Conservation (phyloP, 163 green algal species). For the Scenedesmus sp. region DNA sequence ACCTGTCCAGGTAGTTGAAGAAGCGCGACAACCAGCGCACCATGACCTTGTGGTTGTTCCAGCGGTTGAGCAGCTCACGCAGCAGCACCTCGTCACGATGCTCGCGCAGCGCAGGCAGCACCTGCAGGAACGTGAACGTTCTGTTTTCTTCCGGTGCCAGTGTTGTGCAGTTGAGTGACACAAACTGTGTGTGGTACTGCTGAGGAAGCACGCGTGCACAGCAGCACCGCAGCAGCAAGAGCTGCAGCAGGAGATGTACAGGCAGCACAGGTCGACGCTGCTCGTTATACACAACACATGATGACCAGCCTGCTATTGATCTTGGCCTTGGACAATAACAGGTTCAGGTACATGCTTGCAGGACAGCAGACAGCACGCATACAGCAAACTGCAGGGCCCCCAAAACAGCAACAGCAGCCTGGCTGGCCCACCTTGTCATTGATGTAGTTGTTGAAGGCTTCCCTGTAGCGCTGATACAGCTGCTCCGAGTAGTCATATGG, state of each 20-base stretch:
- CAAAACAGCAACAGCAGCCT: not conserved
- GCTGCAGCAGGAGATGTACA: too few relatives aligned
- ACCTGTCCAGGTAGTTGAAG: conserved; percentile 99
- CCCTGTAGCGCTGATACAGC: conserved; percentile 95
- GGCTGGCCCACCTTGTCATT: conserved; percentile 73
- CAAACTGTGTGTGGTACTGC: too few relatives aligned
- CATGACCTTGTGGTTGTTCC: conserved; percentile 99
- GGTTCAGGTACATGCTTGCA: not conserved
- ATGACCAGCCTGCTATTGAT: not conserved
- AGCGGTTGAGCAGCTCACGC: conserved; percentile 90
- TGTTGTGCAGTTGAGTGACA: too few relatives aligned
- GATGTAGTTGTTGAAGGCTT: conserved; percentile 95
- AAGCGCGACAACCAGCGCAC: conserved; percentile 97
- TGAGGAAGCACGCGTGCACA: not conserved
- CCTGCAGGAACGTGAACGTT: conserved; percentile 60
- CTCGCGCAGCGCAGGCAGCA: conserved; percentile 88
- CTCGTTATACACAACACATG: not conserved
- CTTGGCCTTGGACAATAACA: not conserved
- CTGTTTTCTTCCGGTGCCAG: too few relatives aligned
- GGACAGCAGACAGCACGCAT: not conserved
- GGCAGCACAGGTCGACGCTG: too few relatives aligned
- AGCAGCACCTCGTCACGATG: conserved; percentile 94
- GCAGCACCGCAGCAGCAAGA: not conserved
- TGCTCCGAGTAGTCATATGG: conserved; percentile 97
- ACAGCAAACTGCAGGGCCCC: not conserved